Evolutionary conservation across 2,329 filamentous ascomycete genomes (phyloP).

Genomic region (Sporothrix protearum): DNA sequence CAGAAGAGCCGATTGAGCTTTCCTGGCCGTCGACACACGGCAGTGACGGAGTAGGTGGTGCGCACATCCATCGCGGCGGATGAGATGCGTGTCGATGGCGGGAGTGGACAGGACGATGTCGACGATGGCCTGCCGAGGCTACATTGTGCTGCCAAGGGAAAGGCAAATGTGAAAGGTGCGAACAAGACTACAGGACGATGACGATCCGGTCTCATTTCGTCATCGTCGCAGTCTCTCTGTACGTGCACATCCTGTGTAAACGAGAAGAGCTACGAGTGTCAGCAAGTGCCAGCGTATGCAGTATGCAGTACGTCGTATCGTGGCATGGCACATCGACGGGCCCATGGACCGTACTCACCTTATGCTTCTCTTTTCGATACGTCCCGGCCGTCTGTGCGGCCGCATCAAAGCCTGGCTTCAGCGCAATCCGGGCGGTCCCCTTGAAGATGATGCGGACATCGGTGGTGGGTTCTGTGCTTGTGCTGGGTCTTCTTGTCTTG

Average conservation of each 20-base stretch:
- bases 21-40: background rate
- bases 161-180: background rate
- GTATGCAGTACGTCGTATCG: background rate
- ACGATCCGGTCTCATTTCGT: background rate
- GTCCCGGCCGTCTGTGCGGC: background rate
- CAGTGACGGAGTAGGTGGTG: conserved; percentile 4
- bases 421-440: background rate
- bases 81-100: background rate
- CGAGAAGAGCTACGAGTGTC: background rate
- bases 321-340: no score
- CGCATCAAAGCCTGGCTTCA: conserved; percentile 16
- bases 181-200: background rate
- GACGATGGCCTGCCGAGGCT: background rate
- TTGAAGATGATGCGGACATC: background rate
- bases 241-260: background rate
- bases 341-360: background rate
- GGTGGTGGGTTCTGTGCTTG: background rate
- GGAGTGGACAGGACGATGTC: background rate
- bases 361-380: background rate
- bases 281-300: no score
- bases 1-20: background rate
- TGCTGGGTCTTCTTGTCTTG: background rate
- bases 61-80: background rate
- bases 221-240: background rate
- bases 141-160: background rate